Evolutionary conservation across 2,329 filamentous ascomycete genomes (phyloP).

Genomic region (Sarocladiaceae sp.): DNA sequence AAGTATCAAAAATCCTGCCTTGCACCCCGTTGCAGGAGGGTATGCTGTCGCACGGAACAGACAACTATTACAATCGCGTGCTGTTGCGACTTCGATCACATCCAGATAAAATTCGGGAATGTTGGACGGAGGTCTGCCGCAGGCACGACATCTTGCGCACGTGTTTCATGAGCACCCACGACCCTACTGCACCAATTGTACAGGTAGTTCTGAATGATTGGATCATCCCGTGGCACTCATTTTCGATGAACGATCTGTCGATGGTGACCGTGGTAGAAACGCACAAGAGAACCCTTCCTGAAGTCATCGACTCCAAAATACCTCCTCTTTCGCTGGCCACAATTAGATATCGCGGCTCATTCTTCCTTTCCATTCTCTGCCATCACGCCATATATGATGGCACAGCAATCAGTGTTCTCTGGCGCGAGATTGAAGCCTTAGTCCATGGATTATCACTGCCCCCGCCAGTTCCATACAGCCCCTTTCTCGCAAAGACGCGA

Average conservation of each 20-base stretch:
- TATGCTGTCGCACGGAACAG: conserved; percentile 60
- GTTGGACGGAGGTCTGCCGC: conserved; percentile 59
- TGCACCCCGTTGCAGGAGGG: conserved; percentile 86
- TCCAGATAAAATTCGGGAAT: conserved; percentile 42
- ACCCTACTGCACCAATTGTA: conserved; percentile 58
- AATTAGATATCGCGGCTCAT: conserved; percentile 24
- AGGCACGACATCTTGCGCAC: conserved; percentile 78
- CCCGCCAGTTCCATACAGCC: conserved; percentile 49
- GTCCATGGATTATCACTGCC: conserved; percentile 45
- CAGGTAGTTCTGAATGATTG: conserved; percentile 63
- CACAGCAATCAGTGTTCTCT: conserved; percentile 65
- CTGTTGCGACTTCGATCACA: conserved; percentile 55
- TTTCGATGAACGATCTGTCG: conserved; percentile 25
- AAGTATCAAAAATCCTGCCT: conserved; percentile 59
- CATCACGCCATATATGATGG: conserved; percentile 90
- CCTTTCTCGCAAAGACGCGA: conserved; percentile 60
- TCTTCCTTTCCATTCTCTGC: conserved; percentile 46
- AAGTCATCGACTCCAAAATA: conserved; percentile 37
- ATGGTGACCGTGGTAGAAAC: conserved; percentile 32
- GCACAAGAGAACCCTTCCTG: conserved; percentile 34
- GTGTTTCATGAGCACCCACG: conserved; percentile 64
- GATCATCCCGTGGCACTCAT: conserved; percentile 34
- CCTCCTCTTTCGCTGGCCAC: conserved; percentile 43
- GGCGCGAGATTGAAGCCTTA: conserved; percentile 64
- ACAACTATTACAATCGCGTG: conserved; percentile 70